Base-by-base conservation (phyloP, 371 early-diverging fungal species). In the Parasitella parasitica region DNA sequence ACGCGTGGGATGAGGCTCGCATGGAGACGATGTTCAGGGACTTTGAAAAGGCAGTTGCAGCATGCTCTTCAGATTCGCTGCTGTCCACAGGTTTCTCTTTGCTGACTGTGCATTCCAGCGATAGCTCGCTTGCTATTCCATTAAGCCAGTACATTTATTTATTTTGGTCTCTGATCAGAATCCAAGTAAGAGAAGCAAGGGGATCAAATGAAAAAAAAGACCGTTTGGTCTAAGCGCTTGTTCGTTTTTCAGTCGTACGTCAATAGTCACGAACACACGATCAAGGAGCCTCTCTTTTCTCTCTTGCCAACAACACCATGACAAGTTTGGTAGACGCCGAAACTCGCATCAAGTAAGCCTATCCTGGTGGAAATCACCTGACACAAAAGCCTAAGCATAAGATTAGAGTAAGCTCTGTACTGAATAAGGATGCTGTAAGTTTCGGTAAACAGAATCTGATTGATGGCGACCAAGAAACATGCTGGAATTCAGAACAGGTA, bases 401-500 rank as follows among this genome's bases (percentile, higher is more conserved):
- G 12, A 20, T 26, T 64, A 94, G 94, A 66, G 95, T 95, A 22
- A 92, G 92, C 80, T 96, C 97, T 1, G 94, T 94, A 13, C 80
- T 93, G 46, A 92, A 93, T 77, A 82, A 88, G 48, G 94, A 97
- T 67, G 78, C 78, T 0, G 70, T 77, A 16, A 83, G 80, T 43
- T 94, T 83, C 65, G 97, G 96, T 48, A 94, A 94, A 61, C 87
- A 94, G 60, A 75, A 84, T 71, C 74, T 97, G 37, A 85, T 86
- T 20, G 96, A 96, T 71, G 82, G 86, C 26, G 83, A 70, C 64
- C 77, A 71, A 41, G 94, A 94, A 59, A 95, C 96, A 0, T 97
- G 97, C 75, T 97, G 97, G 97, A 96, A 95, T 80, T 93, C 94
- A 24, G 95, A 94, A 55, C 87, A 89, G 71, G 93, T 89, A 83